Percentiles rank a stretch among this genome's conserved stretches.
Evolutionary conservation across 805 yeast genomes (phyloP).

Genomic region (Candida vartiovaarae): DNA sequence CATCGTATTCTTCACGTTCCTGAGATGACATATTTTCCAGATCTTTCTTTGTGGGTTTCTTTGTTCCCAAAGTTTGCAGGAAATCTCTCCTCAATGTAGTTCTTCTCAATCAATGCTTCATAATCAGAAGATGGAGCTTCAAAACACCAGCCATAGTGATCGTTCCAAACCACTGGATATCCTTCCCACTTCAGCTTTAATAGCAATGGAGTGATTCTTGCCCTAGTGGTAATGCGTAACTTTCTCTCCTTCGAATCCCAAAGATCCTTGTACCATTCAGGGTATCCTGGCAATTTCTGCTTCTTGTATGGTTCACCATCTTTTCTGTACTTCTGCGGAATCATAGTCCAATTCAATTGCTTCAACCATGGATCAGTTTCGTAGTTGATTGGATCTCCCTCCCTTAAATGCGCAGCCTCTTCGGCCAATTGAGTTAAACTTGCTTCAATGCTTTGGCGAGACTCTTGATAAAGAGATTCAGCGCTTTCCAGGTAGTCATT

Average conservation of each 20-base stretch:
- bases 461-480: constrained; percentile 57
- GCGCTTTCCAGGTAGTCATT: constrained; percentile 58
- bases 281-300: constrained; percentile 83
- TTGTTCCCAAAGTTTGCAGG: constrained; percentile 7
- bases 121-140: constrained; percentile 36
- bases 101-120: constrained; percentile 27
- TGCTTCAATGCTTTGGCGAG: constrained; percentile 46
- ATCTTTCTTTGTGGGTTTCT: constrained; percentile 6
- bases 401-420: constrained; percentile 42
- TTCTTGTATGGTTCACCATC: constrained; percentile 61
- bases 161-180: constrained; percentile 75
- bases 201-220: constrained; percentile 71
- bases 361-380: constrained; percentile 78
- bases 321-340: constrained; percentile 54
- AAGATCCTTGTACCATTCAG: constrained; percentile 82
- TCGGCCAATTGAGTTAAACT: constrained; percentile 56
- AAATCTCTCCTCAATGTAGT: constrained; percentile 23
- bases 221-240: constrained; percentile 58
- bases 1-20: neutral
- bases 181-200: constrained; percentile 81
- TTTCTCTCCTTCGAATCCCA: constrained; percentile 32
- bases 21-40: constrained; percentile 4
- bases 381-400: constrained; percentile 32
- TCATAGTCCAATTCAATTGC: constrained; percentile 83
- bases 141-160: constrained; percentile 84